A percentile compares a stretch with the other conserved stretches of the same genome.
These are phyloP conservation scores for Magnusiomyces ingens DNA, from an alignment of 1,139 yeast genomes.

Conservation along the genomic window DNA sequence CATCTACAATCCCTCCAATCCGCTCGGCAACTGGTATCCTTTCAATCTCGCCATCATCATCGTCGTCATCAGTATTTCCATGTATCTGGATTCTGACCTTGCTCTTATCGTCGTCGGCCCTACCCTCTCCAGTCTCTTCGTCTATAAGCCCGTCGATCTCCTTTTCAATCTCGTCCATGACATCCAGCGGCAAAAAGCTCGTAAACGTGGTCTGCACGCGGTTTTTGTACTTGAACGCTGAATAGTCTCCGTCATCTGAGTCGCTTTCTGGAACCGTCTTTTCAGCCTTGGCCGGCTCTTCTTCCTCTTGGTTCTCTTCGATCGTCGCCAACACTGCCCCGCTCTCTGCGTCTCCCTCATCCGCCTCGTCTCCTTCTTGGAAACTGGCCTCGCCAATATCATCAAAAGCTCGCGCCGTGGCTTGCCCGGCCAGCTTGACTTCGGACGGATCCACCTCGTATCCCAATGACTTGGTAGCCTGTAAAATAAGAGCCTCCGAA, in stretches of 20 bases:
- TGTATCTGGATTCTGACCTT: no score
- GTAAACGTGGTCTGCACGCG: background rate
- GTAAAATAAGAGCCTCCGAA: constrained; percentile 21
- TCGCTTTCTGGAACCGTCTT: background rate
- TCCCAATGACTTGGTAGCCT: constrained; percentile 21
- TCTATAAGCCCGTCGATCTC: no score
- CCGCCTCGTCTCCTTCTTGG: constrained; percentile 1
- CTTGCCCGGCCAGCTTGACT: constrained; percentile 13
- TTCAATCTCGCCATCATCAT: constrained; percentile 2
- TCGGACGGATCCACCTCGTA: constrained; percentile 21
- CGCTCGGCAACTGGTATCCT: background rate
- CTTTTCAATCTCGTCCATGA: no score
- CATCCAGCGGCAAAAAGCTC: constrained; percentile 4
- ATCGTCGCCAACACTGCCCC: background rate
- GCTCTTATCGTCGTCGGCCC: no score
- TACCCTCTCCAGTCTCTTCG: no score
- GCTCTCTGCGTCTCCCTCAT: background rate
- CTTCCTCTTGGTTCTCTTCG: background rate
- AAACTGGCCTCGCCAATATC: background rate
- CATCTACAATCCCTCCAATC: no score
- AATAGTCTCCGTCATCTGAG: background rate
- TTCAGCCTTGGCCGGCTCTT: background rate
- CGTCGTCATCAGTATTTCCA: background rate
- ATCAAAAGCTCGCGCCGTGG: background rate
- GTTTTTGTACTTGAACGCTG: background rate